Conservation (phyloP, 257 asterid genomes). For the Lithospermum erythrorhizon region DNA sequence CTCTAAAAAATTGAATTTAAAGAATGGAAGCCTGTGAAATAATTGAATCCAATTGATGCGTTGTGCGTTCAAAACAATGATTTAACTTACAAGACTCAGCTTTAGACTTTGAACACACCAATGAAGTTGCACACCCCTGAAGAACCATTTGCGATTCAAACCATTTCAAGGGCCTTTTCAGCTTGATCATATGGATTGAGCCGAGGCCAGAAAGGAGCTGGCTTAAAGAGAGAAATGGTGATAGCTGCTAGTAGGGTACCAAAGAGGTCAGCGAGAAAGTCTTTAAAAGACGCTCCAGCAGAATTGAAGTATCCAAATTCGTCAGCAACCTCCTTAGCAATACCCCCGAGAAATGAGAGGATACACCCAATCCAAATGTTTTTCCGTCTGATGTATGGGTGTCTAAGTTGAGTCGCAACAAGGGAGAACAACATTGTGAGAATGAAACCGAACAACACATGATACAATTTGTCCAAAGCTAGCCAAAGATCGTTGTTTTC, state of each 20-base stretch:
- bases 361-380: slow-evolving; percentile 63
- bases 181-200: slow-evolving; percentile 16
- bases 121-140: too few species aligned
- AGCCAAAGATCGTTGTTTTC: slow-evolving; percentile 74
- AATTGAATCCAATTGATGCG: too few species aligned
- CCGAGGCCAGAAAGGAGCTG: slow-evolving; percentile 11
- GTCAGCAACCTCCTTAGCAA: slow-evolving; percentile 75
- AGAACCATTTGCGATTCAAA: slow-evolving; percentile 16
- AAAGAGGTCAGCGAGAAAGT: slow-evolving; percentile 48
- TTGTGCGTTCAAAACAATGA: too few species aligned
- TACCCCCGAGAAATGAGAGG: slow-evolving; percentile 50
- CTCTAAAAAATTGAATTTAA: too few species aligned
- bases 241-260: slow-evolving; percentile 50
- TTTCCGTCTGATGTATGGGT: slow-evolving; percentile 50
- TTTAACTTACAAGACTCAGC: too few species aligned
- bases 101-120: too few species aligned
- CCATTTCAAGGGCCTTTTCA: slow-evolving; percentile 40
- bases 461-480: slow-evolving; percentile 51
- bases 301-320: slow-evolving; percentile 66
- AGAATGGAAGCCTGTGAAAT: too few species aligned
- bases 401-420: slow-evolving; percentile 33
- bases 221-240: slow-evolving; percentile 22
- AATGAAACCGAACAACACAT: slow-evolving; percentile 39
- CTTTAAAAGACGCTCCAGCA: slow-evolving; percentile 76
- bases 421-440: slow-evolving; percentile 30